A percentile compares a stretch with the other conserved stretches of the same genome.
These are phyloP conservation scores for Lachancea fermentati DNA, from an alignment of 805 yeast genomes.

Conservation along the genomic window DNA sequence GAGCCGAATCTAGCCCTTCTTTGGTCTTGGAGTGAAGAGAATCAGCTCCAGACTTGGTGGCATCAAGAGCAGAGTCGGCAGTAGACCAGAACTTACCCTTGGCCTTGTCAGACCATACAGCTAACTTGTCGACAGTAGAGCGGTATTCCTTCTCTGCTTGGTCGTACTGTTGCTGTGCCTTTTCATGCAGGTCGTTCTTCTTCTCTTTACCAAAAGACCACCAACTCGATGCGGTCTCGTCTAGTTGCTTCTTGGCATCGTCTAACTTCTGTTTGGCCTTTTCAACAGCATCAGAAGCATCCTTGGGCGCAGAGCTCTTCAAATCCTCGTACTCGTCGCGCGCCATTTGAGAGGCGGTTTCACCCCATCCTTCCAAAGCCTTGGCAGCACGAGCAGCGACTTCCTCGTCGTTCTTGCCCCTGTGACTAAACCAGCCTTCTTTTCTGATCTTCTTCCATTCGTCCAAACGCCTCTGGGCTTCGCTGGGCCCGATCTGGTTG, in stretches of 20 bases:
- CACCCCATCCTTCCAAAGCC: slow-evolving; percentile 44
- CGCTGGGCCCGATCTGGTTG: slow-evolving; percentile 22
- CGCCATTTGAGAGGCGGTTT: slow-evolving; percentile 39
- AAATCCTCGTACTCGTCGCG: slow-evolving; percentile 37
- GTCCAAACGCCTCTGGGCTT: slow-evolving; percentile 32
- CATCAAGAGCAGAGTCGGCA: slow-evolving; percentile 30
- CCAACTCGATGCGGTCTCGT: slow-evolving; percentile 33
- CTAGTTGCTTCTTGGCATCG: slow-evolving; percentile 34
- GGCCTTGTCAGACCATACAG: slow-evolving; percentile 29
- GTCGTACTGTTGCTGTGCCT: slow-evolving; percentile 30
- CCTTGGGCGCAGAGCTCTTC: slow-evolving; percentile 34
- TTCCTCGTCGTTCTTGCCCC: slow-evolving; percentile 26
- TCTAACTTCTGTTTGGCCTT: slow-evolving; percentile 28
- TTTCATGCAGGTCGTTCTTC: slow-evolving; percentile 31
- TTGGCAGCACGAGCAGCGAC: slow-evolving; percentile 33
- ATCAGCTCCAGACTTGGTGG: slow-evolving; percentile 24
- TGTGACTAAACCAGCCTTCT: slow-evolving; percentile 32
- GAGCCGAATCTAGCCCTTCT: slow-evolving; percentile 12
- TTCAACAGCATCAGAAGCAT: slow-evolving; percentile 34
- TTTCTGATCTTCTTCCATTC: slow-evolving; percentile 33
- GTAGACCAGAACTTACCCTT: slow-evolving; percentile 29
- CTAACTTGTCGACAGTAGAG: slow-evolving; percentile 13
- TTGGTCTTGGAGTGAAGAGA: slow-evolving; percentile 21
- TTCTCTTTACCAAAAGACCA: slow-evolving; percentile 36
- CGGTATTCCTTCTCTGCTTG: slow-evolving; percentile 21